Conservation (phyloP, 768 basidiomycete genomes). For the Pleurotus tuoliensis region DNA sequence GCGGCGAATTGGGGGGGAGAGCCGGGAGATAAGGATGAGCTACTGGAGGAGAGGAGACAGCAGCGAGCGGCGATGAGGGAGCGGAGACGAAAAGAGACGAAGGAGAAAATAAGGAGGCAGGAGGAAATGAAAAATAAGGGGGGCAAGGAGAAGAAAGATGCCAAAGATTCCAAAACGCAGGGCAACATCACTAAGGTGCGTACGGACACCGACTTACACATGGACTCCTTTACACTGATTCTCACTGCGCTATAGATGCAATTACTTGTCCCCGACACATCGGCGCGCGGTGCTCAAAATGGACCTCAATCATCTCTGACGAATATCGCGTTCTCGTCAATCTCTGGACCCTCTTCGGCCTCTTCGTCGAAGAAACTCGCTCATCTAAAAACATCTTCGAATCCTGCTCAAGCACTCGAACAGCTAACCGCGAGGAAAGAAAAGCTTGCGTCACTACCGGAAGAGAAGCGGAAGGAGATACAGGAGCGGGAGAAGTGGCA, state of each 20-base stretch:
- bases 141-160: conserved; percentile 45
- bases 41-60: conserved; percentile 74
- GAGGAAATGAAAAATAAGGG: conserved; percentile 54
- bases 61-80: conserved; percentile 84
- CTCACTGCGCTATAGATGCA: conserved; percentile 45
- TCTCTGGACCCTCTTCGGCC: conserved; percentile 46
- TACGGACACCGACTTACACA: not conserved
- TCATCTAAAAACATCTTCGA: conserved; percentile 66
- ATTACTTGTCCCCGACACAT: conserved; percentile 62
- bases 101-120: conserved; percentile 72
- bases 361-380: conserved; percentile 46
- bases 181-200: conserved; percentile 53
- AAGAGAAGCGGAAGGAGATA: conserved; percentile 76
- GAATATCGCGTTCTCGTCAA: conserved; percentile 66
- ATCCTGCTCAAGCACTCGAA: conserved; percentile 81
- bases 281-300: conserved; percentile 20
- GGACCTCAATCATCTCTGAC: conserved; percentile 41
- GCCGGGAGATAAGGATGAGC: conserved; percentile 69
- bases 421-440: conserved; percentile 76
- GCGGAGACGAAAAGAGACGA: conserved; percentile 78
- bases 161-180: conserved; percentile 31
- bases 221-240: not conserved
- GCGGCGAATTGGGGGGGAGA: conserved; percentile 26
- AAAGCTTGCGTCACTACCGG: conserved; percentile 71
- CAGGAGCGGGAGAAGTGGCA: conserved; percentile 87